Conservation (phyloP, 441 rosid species). For the Aquilaria agallochum region DNA sequence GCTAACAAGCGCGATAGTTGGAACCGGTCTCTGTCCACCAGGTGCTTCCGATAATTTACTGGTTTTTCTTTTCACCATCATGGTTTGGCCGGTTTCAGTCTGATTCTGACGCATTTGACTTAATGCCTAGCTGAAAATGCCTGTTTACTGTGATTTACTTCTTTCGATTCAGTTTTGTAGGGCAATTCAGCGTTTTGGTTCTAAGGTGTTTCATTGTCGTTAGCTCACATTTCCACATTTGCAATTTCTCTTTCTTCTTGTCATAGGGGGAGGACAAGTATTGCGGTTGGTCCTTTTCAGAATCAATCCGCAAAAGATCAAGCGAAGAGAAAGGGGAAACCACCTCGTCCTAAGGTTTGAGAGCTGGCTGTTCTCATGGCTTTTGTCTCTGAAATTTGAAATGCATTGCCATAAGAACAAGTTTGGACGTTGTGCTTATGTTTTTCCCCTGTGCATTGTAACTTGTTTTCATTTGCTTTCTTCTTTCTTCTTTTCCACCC, state of each 20-base stretch:
- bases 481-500: not conserved
- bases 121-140: slow-evolving; percentile 4
- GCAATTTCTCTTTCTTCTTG: slow-evolving; percentile 24
- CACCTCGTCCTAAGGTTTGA: slow-evolving; percentile 65
- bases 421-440: too few relatives aligned
- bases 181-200: too few relatives aligned
- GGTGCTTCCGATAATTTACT: slow-evolving; percentile 25
- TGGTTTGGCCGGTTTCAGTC: not conserved
- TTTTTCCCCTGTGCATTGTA: too few relatives aligned
- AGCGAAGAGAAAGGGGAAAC: slow-evolving; percentile 55
- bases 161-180: not conserved
- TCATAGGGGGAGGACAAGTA: slow-evolving; percentile 81
- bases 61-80: not conserved
- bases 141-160: not conserved
- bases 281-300: slow-evolving; percentile 58
- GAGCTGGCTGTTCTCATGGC: too few relatives aligned
- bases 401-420: too few relatives aligned
- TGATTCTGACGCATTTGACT: slow-evolving; percentile 1
- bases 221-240: not conserved
- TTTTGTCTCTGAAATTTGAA: too few relatives aligned
- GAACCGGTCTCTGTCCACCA: slow-evolving; percentile 88
- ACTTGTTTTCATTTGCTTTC: not conserved
- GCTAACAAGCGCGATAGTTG: slow-evolving; percentile 66
- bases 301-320: slow-evolving; percentile 48
- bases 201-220: not conserved